Evolutionary conservation across 495 filamentous ascomycete genomes (phyloP).

Genomic region (Paragyromitra xinjiangensis): DNA sequence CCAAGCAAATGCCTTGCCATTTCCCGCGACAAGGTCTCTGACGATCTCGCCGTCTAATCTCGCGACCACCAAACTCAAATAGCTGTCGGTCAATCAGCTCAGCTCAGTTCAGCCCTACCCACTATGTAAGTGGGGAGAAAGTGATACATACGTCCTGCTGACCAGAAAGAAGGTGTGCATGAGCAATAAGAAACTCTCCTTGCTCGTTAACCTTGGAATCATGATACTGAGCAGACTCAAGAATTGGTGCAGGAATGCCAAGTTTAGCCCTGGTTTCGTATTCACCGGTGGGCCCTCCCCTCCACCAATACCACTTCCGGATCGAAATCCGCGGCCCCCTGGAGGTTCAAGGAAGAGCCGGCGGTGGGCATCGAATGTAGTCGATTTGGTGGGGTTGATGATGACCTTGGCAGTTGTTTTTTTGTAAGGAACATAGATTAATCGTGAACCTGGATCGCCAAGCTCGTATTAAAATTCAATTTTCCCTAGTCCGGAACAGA

Average conservation of each 20-base stretch:
- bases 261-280: conserved; percentile 91
- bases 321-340: conserved; percentile 45
- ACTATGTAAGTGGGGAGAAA: not conserved
- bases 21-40: conserved; percentile 91
- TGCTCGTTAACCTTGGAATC: conserved; percentile 93
- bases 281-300: conserved; percentile 73
- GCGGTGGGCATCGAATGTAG: conserved; percentile 95
- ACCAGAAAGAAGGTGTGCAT: conserved; percentile 89
- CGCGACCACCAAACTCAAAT: conserved; percentile 91
- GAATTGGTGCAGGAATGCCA: conserved; percentile 98
- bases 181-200: conserved; percentile 88
- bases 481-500: not conserved
- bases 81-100: conserved; percentile 25
- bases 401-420: conserved; percentile 86
- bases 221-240: conserved; percentile 94
- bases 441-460: conserved; percentile 68
- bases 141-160: conserved; percentile 72
- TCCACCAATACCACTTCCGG: conserved; percentile 31
- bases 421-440: conserved; percentile 93
- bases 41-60: conserved; percentile 96
- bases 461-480: conserved; percentile 21
- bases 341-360: conserved; percentile 92
- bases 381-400: conserved; percentile 89
- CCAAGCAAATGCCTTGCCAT: conserved; percentile 85
- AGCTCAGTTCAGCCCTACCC: conserved; percentile 36